These are phyloP conservation scores for Cyberlindnera sargentensis DNA, from an alignment of 805 yeast genomes.

Conservation along the genomic window DNA sequence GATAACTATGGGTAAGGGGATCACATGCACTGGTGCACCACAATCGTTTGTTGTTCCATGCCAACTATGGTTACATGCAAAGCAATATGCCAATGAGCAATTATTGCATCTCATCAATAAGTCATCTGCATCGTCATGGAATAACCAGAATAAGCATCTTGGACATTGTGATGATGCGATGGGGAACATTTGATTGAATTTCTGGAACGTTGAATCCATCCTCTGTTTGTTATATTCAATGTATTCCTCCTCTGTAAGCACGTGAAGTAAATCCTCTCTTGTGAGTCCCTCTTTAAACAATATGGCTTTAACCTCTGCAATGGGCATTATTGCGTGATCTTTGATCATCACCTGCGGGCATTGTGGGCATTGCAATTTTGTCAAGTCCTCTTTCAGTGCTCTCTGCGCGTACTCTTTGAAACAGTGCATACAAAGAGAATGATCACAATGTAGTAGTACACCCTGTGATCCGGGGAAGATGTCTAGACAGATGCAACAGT, in stretches of 20 bases:
- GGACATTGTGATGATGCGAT: slow-evolving; percentile 46
- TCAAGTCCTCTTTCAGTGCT: background rate
- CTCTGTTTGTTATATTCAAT: slow-evolving; percentile 34
- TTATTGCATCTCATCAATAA: slow-evolving; percentile 40
- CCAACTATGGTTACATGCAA: slow-evolving; percentile 51
- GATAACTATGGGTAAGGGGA: slow-evolving; percentile 23
- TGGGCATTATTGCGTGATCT: slow-evolving; percentile 18
- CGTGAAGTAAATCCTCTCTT: slow-evolving; percentile 25
- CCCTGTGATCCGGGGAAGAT: slow-evolving; percentile 39
- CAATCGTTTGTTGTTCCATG: slow-evolving; percentile 49
- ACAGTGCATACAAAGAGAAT: slow-evolving; percentile 42
- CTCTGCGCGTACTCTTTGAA: slow-evolving; percentile 32
- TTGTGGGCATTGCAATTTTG: slow-evolving; percentile 52
- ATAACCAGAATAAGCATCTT: slow-evolving; percentile 40
- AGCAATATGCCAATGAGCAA: slow-evolving; percentile 51
- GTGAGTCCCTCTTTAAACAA: slow-evolving; percentile 38
- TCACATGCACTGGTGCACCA: slow-evolving; percentile 27
- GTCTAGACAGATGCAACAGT: slow-evolving; percentile 53
- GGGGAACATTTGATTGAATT: slow-evolving; percentile 39
- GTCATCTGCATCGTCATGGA: slow-evolving; percentile 40
- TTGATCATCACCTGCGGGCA: slow-evolving; percentile 25
- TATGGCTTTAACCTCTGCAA: slow-evolving; percentile 26
- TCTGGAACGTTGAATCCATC: slow-evolving; percentile 33
- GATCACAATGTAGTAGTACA: slow-evolving; percentile 35
- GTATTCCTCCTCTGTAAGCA: slow-evolving; percentile 26